Base-by-base conservation (phyloP, 768 basidiomycete genomes). In the Phanerochaete sordida region DNA sequence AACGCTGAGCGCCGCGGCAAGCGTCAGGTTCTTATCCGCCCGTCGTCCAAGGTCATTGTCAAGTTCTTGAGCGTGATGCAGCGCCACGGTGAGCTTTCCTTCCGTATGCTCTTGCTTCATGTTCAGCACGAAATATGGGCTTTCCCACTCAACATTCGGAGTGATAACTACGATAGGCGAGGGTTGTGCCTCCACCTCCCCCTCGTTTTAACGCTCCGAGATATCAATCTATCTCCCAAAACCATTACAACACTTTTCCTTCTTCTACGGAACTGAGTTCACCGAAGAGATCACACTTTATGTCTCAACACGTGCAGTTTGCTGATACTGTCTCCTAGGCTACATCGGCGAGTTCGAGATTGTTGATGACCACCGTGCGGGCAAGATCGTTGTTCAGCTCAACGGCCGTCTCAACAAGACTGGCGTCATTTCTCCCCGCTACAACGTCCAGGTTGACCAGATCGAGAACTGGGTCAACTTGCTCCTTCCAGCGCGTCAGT, bases 1-100 rank as follows among this genome's bases (percentile, higher is more conserved):
- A 99, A 99, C 68, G 97, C 97, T 72, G 97, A 98, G 83, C 93
- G 94, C 74, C 92, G 95, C 72, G 97, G 97, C 72, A 99, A 99
- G 83, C 93, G 97, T 71, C 97, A 99, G 80, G 97, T 99, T 63
- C 89, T 99, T 69, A 86, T 99, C 76, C 88, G 96, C 53, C 97
- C 97, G 58, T 93, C 91, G 3, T 96, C 94, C 66, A 99, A 99
- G 80, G 97, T 99, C 74, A 86, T 98, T 65, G 89, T 99, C 67
- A 97, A 97, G 77, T 97, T 98, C 79, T 80, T 99, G 67, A 90
- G 87, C 66, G 97, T 98, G 72, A 98, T 98, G 93, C 97, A 99
- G 78, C 91, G 95, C 66, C 96, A 98, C 79, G 97, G 96, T 91
- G 46, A 27, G 45, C 56, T 15, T 9, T 43, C 28, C n/a, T 61